phyloP scores from a whole-genome alignment of 2,329 filamentous ascomycete genomes.

The Macrophomina pseudophaseolina region DNA sequence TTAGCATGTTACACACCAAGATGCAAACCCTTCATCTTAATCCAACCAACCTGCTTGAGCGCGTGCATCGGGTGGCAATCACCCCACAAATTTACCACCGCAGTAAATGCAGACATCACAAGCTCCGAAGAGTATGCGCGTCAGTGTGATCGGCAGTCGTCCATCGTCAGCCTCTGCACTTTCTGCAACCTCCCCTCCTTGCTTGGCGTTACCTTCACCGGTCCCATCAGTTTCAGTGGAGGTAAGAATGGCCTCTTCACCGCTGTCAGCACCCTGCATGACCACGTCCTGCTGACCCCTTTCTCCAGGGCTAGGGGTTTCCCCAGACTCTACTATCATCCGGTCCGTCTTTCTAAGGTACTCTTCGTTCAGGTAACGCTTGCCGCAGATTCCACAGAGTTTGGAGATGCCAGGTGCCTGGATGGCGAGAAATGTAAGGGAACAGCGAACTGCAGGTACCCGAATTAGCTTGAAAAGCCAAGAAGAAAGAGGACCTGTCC shows the following conservation, averaged over 20 bases:
- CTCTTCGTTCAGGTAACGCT: conserved; percentile 55
- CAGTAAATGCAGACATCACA: conserved; percentile 47
- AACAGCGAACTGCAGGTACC: conserved; percentile 53
- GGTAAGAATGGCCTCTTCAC: conserved; percentile 4
- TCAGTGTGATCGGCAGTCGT: conserved; percentile 32
- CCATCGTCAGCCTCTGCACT: background rate
- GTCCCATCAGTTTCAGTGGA: conserved; percentile 17
- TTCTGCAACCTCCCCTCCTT: conserved; percentile 11
- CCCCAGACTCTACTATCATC: background rate
- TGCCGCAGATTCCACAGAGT: conserved; percentile 58
- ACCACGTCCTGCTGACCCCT: conserved; percentile 2
- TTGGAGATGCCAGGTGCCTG: conserved; percentile 60
- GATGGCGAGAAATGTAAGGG: conserved; percentile 60
- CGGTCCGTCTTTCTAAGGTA: conserved; percentile 30
- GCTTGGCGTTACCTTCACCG: conserved; percentile 14
- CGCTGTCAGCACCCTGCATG: conserved; percentile 14
- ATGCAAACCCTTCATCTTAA: background rate
- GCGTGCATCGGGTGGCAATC: background rate
- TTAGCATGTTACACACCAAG: background rate
- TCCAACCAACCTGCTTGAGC: background rate
- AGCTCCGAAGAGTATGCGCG: conserved; percentile 39
- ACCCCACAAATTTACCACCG: conserved; percentile 42
- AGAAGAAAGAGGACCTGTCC: background rate
- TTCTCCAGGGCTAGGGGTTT: background rate
- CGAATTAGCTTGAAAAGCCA: background rate